Conservation (phyloP, 768 basidiomycete genomes). For the Kwoniella botswanensis region DNA sequence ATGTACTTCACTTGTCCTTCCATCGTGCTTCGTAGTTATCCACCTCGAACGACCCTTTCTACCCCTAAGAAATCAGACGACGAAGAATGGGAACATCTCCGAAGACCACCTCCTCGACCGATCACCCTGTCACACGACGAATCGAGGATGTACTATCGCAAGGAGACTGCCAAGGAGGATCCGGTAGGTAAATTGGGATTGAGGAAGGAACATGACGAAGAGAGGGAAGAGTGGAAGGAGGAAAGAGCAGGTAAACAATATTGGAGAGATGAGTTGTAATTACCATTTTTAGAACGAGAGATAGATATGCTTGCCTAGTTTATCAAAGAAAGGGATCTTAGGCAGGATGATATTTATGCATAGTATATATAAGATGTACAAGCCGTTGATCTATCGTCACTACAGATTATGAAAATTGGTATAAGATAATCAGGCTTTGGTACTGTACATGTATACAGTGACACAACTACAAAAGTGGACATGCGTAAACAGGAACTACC, state of each 20-base stretch:
- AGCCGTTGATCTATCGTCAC: too few species aligned
- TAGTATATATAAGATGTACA: too few species aligned
- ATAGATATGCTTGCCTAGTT: too few species aligned
- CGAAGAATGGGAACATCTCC: constrained; percentile 45
- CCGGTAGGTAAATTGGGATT: constrained; percentile 31
- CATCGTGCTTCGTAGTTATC: constrained; percentile 33
- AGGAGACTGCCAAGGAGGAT: constrained; percentile 22
- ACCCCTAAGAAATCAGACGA: constrained; percentile 22
- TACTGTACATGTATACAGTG: too few species aligned
- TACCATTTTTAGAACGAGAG: too few species aligned
- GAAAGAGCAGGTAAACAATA: constrained; percentile 26
- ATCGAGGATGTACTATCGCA: constrained; percentile 32
- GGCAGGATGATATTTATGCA: too few species aligned
- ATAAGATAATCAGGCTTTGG: too few species aligned
- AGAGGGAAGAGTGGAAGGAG: constrained; percentile 32
- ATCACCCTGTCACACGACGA: constrained; percentile 46
- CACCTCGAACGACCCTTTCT: constrained; percentile 34
- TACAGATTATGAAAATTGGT: too few species aligned
- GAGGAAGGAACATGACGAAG: constrained; percentile 45
- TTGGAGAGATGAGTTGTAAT: constrained; percentile 45
- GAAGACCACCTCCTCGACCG: constrained; percentile 47
- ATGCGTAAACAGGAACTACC: too few species aligned
- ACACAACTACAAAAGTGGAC: too few species aligned
- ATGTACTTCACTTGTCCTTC: neutral
- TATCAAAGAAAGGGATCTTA: too few species aligned